These are phyloP conservation scores for Arthrobotrys pseudoclavata DNA, from an alignment of 2,329 filamentous ascomycete genomes.

Conservation along the genomic window DNA sequence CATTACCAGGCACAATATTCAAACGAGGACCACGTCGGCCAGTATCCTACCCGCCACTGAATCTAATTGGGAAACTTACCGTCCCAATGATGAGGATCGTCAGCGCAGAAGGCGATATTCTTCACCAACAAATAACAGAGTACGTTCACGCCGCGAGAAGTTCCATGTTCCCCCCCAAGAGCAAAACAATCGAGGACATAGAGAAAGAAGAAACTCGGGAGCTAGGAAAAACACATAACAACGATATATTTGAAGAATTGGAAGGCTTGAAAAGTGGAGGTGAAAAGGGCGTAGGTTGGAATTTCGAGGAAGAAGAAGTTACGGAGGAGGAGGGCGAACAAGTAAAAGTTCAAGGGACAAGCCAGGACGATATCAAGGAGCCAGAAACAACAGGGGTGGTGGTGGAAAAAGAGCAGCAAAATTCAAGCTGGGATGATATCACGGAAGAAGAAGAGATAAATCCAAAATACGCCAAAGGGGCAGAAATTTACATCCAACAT, in stretches of 20 bases:
- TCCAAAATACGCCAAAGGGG: not conserved
- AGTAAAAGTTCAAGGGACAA: not conserved
- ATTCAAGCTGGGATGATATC: not conserved
- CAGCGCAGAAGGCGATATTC: slow-evolving; percentile 47
- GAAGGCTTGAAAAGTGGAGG: not conserved
- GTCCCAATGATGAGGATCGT: slow-evolving; percentile 46
- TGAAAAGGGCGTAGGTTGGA: not conserved
- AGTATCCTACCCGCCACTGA: slow-evolving; percentile 41
- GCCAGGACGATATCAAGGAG: not conserved
- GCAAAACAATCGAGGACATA: slow-evolving; percentile 13
- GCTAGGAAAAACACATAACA: slow-evolving; percentile 20
- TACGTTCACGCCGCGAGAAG: slow-evolving; percentile 36
- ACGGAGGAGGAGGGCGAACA: not conserved
- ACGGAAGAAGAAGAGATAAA: not conserved
- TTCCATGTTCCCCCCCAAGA: slow-evolving; percentile 39
- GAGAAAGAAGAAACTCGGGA: slow-evolving; percentile 32
- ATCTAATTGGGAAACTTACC: slow-evolving; percentile 29
- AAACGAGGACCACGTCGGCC: slow-evolving; percentile 27
- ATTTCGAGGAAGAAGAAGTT: not conserved
- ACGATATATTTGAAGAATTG: not conserved
- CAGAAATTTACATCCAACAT: slow-evolving; percentile 34
- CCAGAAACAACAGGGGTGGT: not conserved
- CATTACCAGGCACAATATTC: slow-evolving; percentile 23
- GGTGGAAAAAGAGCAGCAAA: not conserved
- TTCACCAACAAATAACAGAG: slow-evolving; percentile 31